Evolutionary conservation across 768 basidiomycete species (phyloP).

Genomic region (Ephemerocybe angulata): DNA sequence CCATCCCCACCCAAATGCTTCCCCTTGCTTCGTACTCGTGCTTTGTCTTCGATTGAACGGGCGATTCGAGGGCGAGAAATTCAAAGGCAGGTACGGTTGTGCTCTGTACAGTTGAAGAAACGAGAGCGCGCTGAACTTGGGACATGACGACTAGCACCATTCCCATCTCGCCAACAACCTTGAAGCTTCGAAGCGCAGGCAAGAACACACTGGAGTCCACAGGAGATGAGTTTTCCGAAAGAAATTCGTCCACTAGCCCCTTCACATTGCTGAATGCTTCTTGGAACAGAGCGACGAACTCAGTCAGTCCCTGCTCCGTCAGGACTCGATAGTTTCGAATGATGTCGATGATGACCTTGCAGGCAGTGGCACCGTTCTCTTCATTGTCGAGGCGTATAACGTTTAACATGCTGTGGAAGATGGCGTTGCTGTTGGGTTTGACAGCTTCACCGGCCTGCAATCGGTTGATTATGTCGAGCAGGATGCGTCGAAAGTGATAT

Average conservation of each 20-base stretch:
- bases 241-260: slow-evolving; percentile 65
- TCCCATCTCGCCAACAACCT: slow-evolving; percentile 90
- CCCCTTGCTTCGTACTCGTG: slow-evolving; percentile 81
- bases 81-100: slow-evolving; percentile 79
- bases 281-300: slow-evolving; percentile 79
- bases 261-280: slow-evolving; percentile 75
- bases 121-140: slow-evolving; percentile 70
- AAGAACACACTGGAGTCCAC: slow-evolving; percentile 57
- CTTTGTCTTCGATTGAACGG: slow-evolving; percentile 75
- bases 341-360: slow-evolving; percentile 90
- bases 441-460: slow-evolving; percentile 80
- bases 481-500: slow-evolving; percentile 79
- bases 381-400: slow-evolving; percentile 90
- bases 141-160: slow-evolving; percentile 89
- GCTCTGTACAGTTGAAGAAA: slow-evolving; percentile 61
- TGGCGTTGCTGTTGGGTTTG: slow-evolving; percentile 56
- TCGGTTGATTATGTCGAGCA: slow-evolving; percentile 88
- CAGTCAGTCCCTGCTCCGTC: slow-evolving; percentile 68
- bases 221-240: slow-evolving; percentile 59
- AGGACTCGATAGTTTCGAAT: slow-evolving; percentile 72
- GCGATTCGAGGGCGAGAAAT: slow-evolving; percentile 72
- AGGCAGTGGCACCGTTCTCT: slow-evolving; percentile 86
- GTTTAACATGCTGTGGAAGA: slow-evolving; percentile 80
- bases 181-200: slow-evolving; percentile 84
- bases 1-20: slow-evolving; percentile 77